Evolutionary conservation across 768 basidiomycete species (phyloP).

Genomic region (Cystobasidium tubakii): DNA sequence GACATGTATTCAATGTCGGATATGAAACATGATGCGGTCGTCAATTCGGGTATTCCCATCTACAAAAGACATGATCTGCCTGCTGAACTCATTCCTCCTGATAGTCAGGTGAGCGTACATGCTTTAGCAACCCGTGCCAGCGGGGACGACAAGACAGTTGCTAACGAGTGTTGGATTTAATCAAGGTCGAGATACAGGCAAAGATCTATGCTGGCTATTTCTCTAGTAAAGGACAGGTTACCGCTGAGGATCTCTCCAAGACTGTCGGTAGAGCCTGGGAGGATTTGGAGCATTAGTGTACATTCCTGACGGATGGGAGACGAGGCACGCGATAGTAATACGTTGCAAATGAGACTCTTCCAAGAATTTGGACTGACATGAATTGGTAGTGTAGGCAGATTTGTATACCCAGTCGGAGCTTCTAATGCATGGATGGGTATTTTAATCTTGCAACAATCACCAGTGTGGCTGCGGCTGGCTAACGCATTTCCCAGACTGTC

Average conservation of each 20-base stretch:
- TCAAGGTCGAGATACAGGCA: conserved; percentile 91
- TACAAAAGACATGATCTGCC: conserved; percentile 78
- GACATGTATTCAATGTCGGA: conserved; percentile 37
- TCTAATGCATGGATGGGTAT: too few species aligned
- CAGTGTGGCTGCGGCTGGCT: too few species aligned
- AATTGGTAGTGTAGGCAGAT: too few species aligned
- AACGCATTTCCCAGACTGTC: too few species aligned
- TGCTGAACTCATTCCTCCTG: conserved; percentile 74
- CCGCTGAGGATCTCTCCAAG: conserved; percentile 65
- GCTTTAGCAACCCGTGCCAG: too few species aligned
- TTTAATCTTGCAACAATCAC: too few species aligned
- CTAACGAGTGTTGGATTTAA: too few species aligned
- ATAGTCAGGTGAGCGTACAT: conserved; percentile 37
- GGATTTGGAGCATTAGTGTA: background rate
- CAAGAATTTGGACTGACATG: too few species aligned
- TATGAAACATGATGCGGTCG: conserved; percentile 92
- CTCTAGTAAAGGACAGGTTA: conserved; percentile 61
- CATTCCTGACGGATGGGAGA: background rate
- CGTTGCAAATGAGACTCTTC: too few species aligned
- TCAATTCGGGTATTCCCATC: conserved; percentile 79
- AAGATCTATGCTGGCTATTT: conserved; percentile 88
- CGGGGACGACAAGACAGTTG: too few species aligned
- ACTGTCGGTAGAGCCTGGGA: conserved; percentile 62
- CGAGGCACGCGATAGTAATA: too few species aligned
- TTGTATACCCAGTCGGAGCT: too few species aligned